Evolutionary conservation across 179 eudicot species (phyloP), one percentile per base, ranked within the genome.

Genomic region (Sideroxylon spinosum): DNA sequence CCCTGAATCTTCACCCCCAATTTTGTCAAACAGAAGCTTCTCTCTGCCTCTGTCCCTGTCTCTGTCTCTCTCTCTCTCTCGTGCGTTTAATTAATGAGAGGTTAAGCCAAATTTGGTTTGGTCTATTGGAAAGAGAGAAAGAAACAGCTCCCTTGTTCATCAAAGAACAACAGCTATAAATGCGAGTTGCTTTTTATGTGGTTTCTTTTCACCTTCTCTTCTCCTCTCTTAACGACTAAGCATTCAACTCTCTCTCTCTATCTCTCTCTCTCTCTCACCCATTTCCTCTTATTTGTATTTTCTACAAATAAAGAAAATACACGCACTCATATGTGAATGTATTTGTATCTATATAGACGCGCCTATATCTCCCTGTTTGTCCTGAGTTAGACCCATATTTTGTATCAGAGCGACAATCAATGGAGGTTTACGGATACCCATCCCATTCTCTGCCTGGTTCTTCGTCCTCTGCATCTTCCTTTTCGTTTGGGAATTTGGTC

Each of bases 351-450:
- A 20, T 44, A 25, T 50, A n/a, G 9, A 37, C 16, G 17, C 17
- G 20, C 17, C 1, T 5, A 56, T 56, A 56, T 22, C 9, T 1
- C 22, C 4, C 11, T 20, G 9, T 46, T 14, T 69, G 16, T 48
- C 9, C 10, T 62, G 10, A 60, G 44, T 55, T 10, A 74, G 53
- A 49, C 66, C 11, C 49, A 13, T 60, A 32, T 13, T 2, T 59
- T 61, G 28, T 20, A 60, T 74, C 68, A 61, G 17, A 22, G 61
- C 46, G 0, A 20, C 6, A 49, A 75, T 70, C 80, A 16, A 85
- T 85, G 87, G 87, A 81, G 64, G 84, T 85, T 55, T 85, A 83
- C 77, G 81, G 95, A 49, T 89, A 87, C 79, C 90, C 97, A 69
- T 93, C 94, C 84, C 89, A 74, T 82, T 86, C 77, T 73, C 76